Base-by-base conservation (phyloP, 495 filamentous ascomycete genomes). In the Penicillium manginii region DNA sequence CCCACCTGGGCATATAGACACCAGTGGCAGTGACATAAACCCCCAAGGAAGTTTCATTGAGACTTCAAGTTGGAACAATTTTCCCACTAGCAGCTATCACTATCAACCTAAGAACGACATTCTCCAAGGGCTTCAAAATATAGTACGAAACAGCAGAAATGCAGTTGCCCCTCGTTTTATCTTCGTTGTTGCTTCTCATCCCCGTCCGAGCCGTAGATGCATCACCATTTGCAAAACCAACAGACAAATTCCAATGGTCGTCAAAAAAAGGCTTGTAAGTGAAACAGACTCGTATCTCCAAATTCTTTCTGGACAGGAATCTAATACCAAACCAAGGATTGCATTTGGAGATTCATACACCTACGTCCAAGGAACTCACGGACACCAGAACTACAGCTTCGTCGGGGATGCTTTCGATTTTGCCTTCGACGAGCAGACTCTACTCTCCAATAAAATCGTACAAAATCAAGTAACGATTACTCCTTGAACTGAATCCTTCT, bases 331-430 rank as follows among this genome's bases (percentile, higher is more conserved):
- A 4, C 14, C 26, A 49, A 48, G 2, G 23, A 46, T 82, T 57
- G 76, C 79, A n/a, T 84, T 84, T 57, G 82, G 80, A 15, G 79
- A 84, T 57, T 80, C 77, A n/a, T 84, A 83, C 54, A 82, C 81
- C 17, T 83, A 77, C 52, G 74, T 83, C 21, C 79, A 83, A 67
- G 81, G 81, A 17, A 81, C 75, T 6, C 60, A 64, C 45, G 82
- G 81, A 3, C 73, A 66, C 51, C 65, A 73, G 26, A 80, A 81
- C 63, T 83, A 59, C 57, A 76, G 73, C 54, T 83, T 81, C 66
- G 82, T 83, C 22, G 79, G 78, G 18, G 75, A 79, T 60, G 60
- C 66, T 29, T 57, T 76, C 45, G 57, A 78, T 53, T 68, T 75
- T 35, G 55, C 69, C 49, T 81, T 75, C 46, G 73, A 70, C 46